Conservation (phyloP, 768 basidiomycete species). For the Boletus reticulatus region DNA sequence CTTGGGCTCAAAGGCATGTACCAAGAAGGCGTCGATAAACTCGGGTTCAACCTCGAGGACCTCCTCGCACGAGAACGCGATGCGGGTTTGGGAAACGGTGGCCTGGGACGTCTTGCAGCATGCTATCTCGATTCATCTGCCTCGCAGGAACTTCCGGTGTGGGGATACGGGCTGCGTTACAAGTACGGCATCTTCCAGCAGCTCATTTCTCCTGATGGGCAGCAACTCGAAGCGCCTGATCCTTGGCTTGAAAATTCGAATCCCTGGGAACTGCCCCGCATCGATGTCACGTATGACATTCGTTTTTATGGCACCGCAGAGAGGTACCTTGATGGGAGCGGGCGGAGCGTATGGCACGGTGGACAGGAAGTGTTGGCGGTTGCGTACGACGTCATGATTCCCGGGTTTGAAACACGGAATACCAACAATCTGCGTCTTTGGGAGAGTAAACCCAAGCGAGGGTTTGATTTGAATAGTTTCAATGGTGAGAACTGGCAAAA, state of each 20-base stretch:
- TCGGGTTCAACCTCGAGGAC: slow-evolving; percentile 91
- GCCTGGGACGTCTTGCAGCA: slow-evolving; percentile 92
- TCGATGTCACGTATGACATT: slow-evolving; percentile 82
- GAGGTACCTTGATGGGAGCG: slow-evolving; percentile 53
- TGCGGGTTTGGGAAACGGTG: slow-evolving; percentile 93
- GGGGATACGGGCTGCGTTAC: slow-evolving; percentile 94
- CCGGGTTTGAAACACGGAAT: slow-evolving; percentile 74
- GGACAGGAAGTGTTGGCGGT: slow-evolving; percentile 93
- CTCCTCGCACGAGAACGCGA: slow-evolving; percentile 88
- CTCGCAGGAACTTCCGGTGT: slow-evolving; percentile 86
- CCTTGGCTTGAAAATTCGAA: slow-evolving; percentile 89
- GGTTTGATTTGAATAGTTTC: slow-evolving; percentile 93
- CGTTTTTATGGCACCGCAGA: slow-evolving; percentile 89
- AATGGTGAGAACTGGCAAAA: slow-evolving; percentile 55
- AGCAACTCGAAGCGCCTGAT: slow-evolving; percentile 88
- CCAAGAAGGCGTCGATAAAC: slow-evolving; percentile 58
- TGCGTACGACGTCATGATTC: slow-evolving; percentile 94
- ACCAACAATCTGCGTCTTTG: slow-evolving; percentile 88
- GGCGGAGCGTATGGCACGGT: slow-evolving; percentile 74
- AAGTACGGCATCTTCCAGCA: slow-evolving; percentile 97
- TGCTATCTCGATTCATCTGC: slow-evolving; percentile 96
- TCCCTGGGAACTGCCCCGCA: slow-evolving; percentile 84
- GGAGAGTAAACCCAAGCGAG: slow-evolving; percentile 85
- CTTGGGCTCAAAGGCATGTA: slow-evolving; percentile 81
- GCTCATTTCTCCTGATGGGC: slow-evolving; percentile 79